Base-by-base conservation (phyloP, 2,329 filamentous ascomycete species). In the Fusarium aywerte region DNA sequence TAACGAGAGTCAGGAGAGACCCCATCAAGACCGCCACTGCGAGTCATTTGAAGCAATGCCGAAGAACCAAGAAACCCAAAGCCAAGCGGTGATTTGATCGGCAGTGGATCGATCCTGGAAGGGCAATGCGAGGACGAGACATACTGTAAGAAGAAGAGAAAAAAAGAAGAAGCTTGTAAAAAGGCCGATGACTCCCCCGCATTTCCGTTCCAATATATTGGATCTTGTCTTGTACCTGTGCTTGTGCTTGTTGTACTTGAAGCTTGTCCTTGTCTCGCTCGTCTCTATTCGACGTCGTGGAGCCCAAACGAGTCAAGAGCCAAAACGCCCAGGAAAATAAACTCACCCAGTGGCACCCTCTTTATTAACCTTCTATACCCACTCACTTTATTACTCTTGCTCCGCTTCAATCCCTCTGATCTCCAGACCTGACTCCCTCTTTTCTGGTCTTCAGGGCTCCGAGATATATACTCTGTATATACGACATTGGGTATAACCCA, bases 11-110 rank as follows among this genome's bases (percentile, higher is more conserved):
- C 59, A 65, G 49, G 31, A 38, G 32, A 47, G 31, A 35, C 44
- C 43, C 47, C 44, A 55, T 40, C 20, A n/a, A 60, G 62, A 65
- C 62, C 54, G 56, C 70, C 70, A 71, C 70, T 61, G 54, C 70
- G 70, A 72, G 69, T 72, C 69, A 72, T 72, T 49, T 68, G 54
- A 47, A 39, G 49, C 58, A 54, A 42, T 65, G 45, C 32, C 45
- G 45, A 49, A 38, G 45, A 36, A 27, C 27, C 27, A 27, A 27
- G 27, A 27, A 27, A 27, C 27, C 27, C 27, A 11, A 27, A 49
- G n/a, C 59, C 52, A 39, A 54, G 29, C 49, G 57, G 61, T 73
- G 70, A 68, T 73, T 60, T 65, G 71, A 70, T 73, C 71, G 70
- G 67, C 71, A 65, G 70, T 73, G 71, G 69, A 70, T 62, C 57